A percentile compares a stretch with the other conserved stretches of the same genome.
Evolutionary conservation across 164 flowering plant genomes (phyloP).

Genomic region (Brasenia schreberi): DNA sequence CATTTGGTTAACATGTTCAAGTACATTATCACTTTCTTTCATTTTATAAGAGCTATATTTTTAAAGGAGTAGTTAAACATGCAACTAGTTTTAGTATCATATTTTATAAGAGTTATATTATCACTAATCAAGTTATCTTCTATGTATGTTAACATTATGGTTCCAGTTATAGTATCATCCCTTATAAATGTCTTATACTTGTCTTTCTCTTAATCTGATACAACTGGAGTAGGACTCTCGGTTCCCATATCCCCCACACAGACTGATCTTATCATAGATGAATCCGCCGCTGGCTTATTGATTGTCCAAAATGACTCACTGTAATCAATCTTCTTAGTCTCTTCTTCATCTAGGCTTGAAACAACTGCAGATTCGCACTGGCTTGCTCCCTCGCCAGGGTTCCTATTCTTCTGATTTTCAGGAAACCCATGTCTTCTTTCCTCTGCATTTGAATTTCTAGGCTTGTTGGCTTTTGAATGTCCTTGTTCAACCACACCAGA

Average conservation of each 20-base stretch:
- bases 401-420: slow-evolving; percentile 42
- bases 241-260: slow-evolving; percentile 97
- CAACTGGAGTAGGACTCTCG: no score
- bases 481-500: slow-evolving; percentile 3
- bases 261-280: slow-evolving; percentile 44
- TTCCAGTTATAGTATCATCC: no score
- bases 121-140: no score
- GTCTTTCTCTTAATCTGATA: no score
- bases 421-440: slow-evolving; percentile 67
- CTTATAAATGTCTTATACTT: no score
- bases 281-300: slow-evolving; percentile 25
- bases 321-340: slow-evolving; percentile 60
- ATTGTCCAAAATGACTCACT: slow-evolving; percentile 54
- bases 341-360: slow-evolving; percentile 21
- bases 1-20: no score
- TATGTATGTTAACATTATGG: no score
- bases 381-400: slow-evolving; percentile 14
- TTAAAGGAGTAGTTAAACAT: no score
- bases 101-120: no score
- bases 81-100: no score
- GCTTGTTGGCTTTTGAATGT: slow-evolving; percentile 32
- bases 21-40: no score
- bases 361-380: slow-evolving; percentile 14
- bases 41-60: no score
- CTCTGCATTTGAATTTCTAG: slow-evolving; percentile 80